Conservation (phyloP, 352 stramenopile genomes). For the Phytophthora syringae region DNA sequence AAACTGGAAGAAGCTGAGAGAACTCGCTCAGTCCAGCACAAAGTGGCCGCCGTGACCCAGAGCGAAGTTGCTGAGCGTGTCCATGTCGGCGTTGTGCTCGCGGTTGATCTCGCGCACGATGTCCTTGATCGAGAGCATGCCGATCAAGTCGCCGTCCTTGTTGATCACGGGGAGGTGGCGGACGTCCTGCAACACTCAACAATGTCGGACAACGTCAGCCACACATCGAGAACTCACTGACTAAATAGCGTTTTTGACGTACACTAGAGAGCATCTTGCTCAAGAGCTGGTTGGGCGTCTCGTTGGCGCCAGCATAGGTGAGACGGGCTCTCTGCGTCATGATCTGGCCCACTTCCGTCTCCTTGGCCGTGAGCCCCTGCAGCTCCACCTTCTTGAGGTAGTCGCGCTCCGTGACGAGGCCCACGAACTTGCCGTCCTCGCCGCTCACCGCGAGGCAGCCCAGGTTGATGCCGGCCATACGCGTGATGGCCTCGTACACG, state of each 20-base stretch:
- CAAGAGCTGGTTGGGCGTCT: conserved; percentile 93
- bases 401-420: conserved; percentile 94
- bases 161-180: conserved; percentile 96
- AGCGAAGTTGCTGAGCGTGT: conserved; percentile 81
- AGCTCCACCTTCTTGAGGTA: conserved; percentile 97
- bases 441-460: conserved; percentile 92
- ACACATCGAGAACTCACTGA: background rate
- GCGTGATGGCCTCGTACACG: conserved; percentile 95
- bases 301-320: conserved; percentile 84
- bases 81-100: conserved; percentile 80
- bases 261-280: conserved; percentile 95
- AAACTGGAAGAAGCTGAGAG: too few relatives aligned
- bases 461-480: conserved; percentile 95
- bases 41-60: conserved; percentile 84
- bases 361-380: conserved; percentile 88
- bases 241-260: conserved; percentile 14
- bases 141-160: conserved; percentile 88
- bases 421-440: conserved; percentile 88
- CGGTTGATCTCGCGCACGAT: conserved; percentile 89
- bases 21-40: conserved; percentile 80
- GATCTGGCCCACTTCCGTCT: conserved; percentile 93
- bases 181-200: conserved; percentile 79
- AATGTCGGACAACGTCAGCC: background rate
- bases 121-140: conserved; percentile 96
- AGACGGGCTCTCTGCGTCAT: conserved; percentile 93